These are phyloP conservation scores for Pelargonium australe DNA, from an alignment of 441 rosid genomes.

Conservation along the genomic window DNA sequence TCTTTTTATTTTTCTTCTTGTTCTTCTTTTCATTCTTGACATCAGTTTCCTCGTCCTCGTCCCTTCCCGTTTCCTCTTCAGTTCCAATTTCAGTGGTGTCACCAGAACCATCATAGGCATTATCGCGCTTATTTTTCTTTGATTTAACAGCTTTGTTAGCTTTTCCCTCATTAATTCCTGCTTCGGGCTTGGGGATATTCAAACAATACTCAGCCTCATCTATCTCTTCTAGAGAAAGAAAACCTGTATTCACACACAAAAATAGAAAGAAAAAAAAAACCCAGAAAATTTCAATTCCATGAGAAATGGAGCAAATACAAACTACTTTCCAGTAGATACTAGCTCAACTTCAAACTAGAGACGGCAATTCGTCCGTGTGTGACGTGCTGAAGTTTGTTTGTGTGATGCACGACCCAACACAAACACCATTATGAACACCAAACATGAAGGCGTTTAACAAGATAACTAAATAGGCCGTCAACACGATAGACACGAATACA, in stretches of 20 bases:
- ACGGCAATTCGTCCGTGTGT: too few relatives aligned
- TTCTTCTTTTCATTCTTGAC: slow-evolving; percentile 21
- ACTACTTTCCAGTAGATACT: background rate
- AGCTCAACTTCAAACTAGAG: background rate
- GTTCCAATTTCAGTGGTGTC: slow-evolving; percentile 23
- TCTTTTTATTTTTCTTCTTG: slow-evolving; percentile 37
- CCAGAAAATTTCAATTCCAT: background rate
- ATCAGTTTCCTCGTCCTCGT: slow-evolving; percentile 18
- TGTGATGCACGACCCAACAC: too few relatives aligned
- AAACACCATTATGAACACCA: too few relatives aligned
- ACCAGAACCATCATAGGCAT: slow-evolving; percentile 23
- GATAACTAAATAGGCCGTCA: too few relatives aligned
- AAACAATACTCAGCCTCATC: slow-evolving; percentile 64
- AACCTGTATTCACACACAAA: slow-evolving; percentile 35
- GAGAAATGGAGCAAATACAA: background rate
- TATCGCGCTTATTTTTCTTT: slow-evolving; percentile 30
- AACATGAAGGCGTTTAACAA: too few relatives aligned
- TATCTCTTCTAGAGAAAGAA: slow-evolving; percentile 89
- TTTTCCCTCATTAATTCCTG: slow-evolving; percentile 24
- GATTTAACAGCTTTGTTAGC: slow-evolving; percentile 19
- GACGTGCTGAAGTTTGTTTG: too few relatives aligned
- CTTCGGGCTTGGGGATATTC: slow-evolving; percentile 31
- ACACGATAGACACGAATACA: too few relatives aligned
- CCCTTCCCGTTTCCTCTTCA: slow-evolving; percentile 7
- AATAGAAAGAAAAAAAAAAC: too few relatives aligned